phyloP scores from a whole-genome alignment of 208 protist species.

The Leishmania turanica region DNA sequence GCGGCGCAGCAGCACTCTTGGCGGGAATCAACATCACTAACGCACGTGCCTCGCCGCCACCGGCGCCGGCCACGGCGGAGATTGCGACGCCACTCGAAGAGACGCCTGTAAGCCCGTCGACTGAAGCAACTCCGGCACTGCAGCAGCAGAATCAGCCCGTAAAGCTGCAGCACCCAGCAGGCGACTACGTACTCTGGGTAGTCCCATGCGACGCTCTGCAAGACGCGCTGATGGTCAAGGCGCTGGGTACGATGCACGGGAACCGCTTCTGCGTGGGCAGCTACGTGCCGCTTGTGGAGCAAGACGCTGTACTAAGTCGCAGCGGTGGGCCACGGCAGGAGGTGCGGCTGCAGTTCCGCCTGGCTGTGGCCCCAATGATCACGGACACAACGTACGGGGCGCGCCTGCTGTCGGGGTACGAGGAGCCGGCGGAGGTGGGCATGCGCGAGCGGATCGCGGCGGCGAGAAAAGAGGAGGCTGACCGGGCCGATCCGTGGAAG shows the following conservation, averaged over 20 bases:
- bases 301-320: constrained; percentile 30
- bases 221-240: constrained; percentile 31
- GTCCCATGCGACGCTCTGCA: constrained; percentile 31
- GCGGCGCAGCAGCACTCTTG: constrained; percentile 57
- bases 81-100: neutral
- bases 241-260: constrained; percentile 46
- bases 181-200: constrained; percentile 34
- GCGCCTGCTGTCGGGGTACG: constrained; percentile 41
- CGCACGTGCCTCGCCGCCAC: neutral
- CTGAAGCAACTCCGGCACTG: neutral
- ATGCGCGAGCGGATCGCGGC: constrained; percentile 19
- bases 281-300: constrained; percentile 21
- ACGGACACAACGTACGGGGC: constrained; percentile 15
- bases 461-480: constrained; percentile 26
- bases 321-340: constrained; percentile 37
- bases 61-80: neutral
- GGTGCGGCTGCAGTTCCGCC: constrained; percentile 64
- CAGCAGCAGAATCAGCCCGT: neutral
- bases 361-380: constrained; percentile 50
- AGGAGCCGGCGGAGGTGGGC: constrained; percentile 29
- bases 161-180: constrained; percentile 21
- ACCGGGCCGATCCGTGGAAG: constrained; percentile 25
- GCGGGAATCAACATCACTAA: constrained; percentile 11
- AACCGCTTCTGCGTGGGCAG: constrained; percentile 46
- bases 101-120: neutral